Percentiles rank a stretch among this genome's conserved stretches.
Conservation (phyloP, 2,329 filamentous ascomycete genomes). For the Hirsutella thompsonii region DNA sequence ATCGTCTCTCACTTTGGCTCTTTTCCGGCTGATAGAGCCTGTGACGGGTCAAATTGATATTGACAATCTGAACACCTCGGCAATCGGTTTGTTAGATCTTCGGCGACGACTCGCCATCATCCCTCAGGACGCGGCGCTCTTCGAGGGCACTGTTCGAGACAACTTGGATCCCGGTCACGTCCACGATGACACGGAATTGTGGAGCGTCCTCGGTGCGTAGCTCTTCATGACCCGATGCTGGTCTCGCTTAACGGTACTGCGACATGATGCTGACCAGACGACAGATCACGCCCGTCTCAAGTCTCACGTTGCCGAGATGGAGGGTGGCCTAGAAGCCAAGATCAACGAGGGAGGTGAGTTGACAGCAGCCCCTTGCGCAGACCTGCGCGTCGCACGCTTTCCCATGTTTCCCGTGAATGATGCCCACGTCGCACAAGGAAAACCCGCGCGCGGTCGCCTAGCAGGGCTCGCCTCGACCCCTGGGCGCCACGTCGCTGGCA, state of each 20-base stretch:
- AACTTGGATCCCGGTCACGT: constrained; percentile 92
- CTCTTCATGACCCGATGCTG: constrained; percentile 1
- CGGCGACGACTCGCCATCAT: constrained; percentile 88
- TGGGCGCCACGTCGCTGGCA: no score
- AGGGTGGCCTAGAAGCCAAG: constrained; percentile 77
- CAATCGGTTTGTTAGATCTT: constrained; percentile 80
- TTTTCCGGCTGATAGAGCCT: constrained; percentile 94
- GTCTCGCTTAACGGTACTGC: background rate
- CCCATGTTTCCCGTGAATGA: background rate
- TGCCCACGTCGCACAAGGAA: background rate
- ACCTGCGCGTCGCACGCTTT: background rate
- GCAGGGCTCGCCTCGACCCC: no score
- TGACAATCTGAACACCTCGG: constrained; percentile 77
- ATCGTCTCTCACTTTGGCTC: constrained; percentile 78
- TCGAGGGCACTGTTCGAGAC: constrained; percentile 85
- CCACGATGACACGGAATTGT: constrained; percentile 92
- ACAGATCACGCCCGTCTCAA: constrained; percentile 85
- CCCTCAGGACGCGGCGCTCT: constrained; percentile 91
- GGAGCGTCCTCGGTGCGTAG: constrained; percentile 78
- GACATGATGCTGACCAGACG: constrained; percentile 3
- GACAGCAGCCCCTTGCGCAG: background rate
- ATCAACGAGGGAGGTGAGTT: constrained; percentile 86
- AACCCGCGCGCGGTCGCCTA: no score
- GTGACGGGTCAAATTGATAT: constrained; percentile 74
- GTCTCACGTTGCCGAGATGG: constrained; percentile 77